Percentiles rank a stretch among this genome's conserved stretches.
These are phyloP conservation scores for Nicotiana attenuata DNA, from an alignment of 257 asterid genomes.

Conservation along the genomic window DNA sequence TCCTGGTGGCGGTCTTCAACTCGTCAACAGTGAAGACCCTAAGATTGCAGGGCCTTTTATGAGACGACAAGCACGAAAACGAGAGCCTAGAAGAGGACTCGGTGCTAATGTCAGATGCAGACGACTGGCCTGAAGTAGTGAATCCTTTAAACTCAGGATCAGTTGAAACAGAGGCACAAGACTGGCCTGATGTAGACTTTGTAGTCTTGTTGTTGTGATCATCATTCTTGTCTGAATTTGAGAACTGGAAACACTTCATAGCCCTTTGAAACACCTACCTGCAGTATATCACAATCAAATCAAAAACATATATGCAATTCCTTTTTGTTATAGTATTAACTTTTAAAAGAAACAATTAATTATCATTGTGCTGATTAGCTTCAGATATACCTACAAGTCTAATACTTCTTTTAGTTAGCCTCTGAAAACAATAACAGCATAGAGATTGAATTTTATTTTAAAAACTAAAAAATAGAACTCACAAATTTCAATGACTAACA, in stretches of 20 bases:
- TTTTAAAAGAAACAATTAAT: neutral
- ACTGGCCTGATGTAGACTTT: slow-evolving; percentile 40
- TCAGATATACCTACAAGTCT: neutral
- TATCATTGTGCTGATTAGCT: neutral
- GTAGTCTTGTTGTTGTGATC: slow-evolving; percentile 40
- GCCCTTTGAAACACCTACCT: slow-evolving; percentile 10
- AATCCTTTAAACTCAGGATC: slow-evolving; percentile 46
- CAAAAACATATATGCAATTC: neutral
- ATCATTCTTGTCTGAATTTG: slow-evolving; percentile 28
- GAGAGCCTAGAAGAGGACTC: slow-evolving; percentile 58
- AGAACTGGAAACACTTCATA: slow-evolving; percentile 63
- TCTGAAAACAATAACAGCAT: neutral
- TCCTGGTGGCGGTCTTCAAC: slow-evolving; percentile 63
- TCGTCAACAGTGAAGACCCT: slow-evolving; percentile 54
- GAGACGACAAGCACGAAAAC: slow-evolving; percentile 51
- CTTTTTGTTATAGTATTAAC: neutral
- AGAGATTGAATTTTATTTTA: neutral
- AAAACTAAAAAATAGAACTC: neutral
- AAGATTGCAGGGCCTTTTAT: slow-evolving; percentile 41
- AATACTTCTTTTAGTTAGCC: neutral
- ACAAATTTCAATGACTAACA: neutral
- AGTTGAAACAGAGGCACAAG: slow-evolving; percentile 42
- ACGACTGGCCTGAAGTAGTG: slow-evolving; percentile 24
- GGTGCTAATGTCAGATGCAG: slow-evolving; percentile 57
- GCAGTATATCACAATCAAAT: neutral